Evolutionary conservation across 2,329 filamentous ascomycete species (phyloP).

Genomic region (Pezicula rhizophila): DNA sequence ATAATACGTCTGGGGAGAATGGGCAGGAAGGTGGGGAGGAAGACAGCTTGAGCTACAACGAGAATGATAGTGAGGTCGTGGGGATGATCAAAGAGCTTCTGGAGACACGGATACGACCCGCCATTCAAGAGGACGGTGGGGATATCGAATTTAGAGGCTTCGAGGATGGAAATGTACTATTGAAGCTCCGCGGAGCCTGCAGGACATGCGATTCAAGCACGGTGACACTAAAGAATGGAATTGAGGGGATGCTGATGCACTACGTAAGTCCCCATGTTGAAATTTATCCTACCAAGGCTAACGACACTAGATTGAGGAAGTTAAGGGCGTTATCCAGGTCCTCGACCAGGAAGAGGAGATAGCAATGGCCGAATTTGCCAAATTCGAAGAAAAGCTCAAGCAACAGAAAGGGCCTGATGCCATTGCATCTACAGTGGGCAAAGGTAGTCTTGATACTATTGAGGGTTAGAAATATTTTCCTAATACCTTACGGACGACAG

Average conservation of each 20-base stretch:
- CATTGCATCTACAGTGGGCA: slow-evolving; percentile 17
- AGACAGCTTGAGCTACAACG: slow-evolving; percentile 76
- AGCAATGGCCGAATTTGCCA: slow-evolving; percentile 79
- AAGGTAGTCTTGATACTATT: slow-evolving; percentile 20
- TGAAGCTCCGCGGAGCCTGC: slow-evolving; percentile 89
- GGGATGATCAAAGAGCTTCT: slow-evolving; percentile 98
- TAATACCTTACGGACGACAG: too few relatives aligned
- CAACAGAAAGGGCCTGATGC: slow-evolving; percentile 40
- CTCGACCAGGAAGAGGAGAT: slow-evolving; percentile 90
- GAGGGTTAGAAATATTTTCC: slow-evolving; percentile 10
- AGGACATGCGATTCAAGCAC: slow-evolving; percentile 95
- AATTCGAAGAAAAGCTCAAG: slow-evolving; percentile 81
- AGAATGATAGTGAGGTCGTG: slow-evolving; percentile 89
- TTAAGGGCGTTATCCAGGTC: slow-evolving; percentile 85
- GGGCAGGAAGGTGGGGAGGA: slow-evolving; percentile 43
- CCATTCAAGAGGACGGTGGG: slow-evolving; percentile 95
- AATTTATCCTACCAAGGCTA: slow-evolving; percentile 7
- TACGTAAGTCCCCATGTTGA: slow-evolving; percentile 55
- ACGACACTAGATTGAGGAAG: slow-evolving; percentile 75
- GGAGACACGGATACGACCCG: slow-evolving; percentile 88
- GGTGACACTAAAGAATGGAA: slow-evolving; percentile 93
- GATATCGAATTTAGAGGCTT: slow-evolving; percentile 96
- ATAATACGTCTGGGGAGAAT: slow-evolving; percentile 49
- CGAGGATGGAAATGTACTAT: slow-evolving; percentile 71
- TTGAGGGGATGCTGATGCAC: slow-evolving; percentile 97